Evolutionary conservation across 352 stramenopile genomes (phyloP).

Genomic region (Pythium folliculosum): DNA sequence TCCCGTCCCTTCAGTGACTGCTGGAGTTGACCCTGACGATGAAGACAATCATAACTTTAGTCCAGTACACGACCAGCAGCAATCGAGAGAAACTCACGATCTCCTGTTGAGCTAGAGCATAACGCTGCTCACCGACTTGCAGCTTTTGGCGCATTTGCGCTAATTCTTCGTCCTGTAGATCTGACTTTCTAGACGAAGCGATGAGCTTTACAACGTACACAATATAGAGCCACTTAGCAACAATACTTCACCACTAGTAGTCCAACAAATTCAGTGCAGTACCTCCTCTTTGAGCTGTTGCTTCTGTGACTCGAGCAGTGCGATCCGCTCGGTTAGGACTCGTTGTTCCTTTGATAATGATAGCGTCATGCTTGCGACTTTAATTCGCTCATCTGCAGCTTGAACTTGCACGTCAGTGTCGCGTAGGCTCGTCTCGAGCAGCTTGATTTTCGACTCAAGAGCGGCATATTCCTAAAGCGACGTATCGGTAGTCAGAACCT

Average conservation of each 20-base stretch:
- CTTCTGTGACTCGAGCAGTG: slow-evolving; percentile 57
- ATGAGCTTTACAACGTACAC: slow-evolving; percentile 63
- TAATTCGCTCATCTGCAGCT: slow-evolving; percentile 40
- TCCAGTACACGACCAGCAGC: neutral
- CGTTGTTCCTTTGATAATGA: slow-evolving; percentile 55
- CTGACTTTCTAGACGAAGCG: slow-evolving; percentile 59
- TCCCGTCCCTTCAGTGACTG: neutral
- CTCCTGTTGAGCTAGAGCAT: slow-evolving; percentile 41
- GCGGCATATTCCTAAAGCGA: slow-evolving; percentile 47
- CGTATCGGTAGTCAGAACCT: neutral
- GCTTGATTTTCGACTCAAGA: slow-evolving; percentile 64
- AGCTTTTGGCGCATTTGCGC: slow-evolving; percentile 57
- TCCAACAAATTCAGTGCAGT: neutral
- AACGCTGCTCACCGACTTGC: slow-evolving; percentile 51
- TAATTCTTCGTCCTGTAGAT: slow-evolving; percentile 63
- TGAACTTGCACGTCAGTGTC: slow-evolving; percentile 61
- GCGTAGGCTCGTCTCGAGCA: slow-evolving; percentile 62
- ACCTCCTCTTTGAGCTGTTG: slow-evolving; percentile 73
- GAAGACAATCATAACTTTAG: neutral
- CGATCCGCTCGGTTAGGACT: slow-evolving; percentile 60
- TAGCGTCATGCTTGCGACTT: slow-evolving; percentile 48
- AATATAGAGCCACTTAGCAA: too few species aligned
- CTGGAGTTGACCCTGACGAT: slow-evolving; percentile 2
- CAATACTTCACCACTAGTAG: too few species aligned
- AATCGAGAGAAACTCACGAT: slow-evolving; percentile 41